These are phyloP conservation scores for Carex littledalei DNA, from an alignment of 176 grass and related monocot species.

Conservation along the genomic window DNA sequence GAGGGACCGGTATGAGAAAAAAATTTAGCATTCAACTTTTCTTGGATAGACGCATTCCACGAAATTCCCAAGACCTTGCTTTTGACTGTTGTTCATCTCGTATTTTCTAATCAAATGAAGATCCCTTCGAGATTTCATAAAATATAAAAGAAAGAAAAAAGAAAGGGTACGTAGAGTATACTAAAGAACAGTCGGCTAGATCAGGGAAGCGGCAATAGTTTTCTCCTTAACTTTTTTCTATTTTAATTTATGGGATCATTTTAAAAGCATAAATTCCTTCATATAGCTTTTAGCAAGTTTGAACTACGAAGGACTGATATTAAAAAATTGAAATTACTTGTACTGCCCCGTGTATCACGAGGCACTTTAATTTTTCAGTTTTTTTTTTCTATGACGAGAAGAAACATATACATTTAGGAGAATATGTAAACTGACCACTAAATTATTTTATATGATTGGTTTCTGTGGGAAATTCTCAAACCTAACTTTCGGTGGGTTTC, in stretches of 20 bases:
- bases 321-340: not conserved
- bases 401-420: not conserved
- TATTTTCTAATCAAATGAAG: constrained; percentile 6
- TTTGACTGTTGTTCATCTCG: constrained; percentile 1
- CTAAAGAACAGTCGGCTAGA: not conserved
- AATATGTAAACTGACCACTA: not conserved
- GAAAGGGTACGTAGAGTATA: not conserved
- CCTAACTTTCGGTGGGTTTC: not conserved
- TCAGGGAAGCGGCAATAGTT: not conserved
- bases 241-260: not conserved
- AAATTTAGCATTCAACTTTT: not conserved
- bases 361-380: not conserved
- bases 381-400: not conserved
- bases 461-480: not conserved
- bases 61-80: constrained; percentile 7
- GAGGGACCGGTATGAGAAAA: not conserved
- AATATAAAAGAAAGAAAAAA: not conserved
- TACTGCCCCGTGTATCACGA: not conserved
- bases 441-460: not conserved
- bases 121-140: not conserved
- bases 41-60: not conserved
- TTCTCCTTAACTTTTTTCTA: not conserved
- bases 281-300: constrained; percentile 10
- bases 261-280: not conserved
- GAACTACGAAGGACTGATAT: not conserved